phyloP scores from a whole-genome alignment of 306 rosid species.

The Malus sylvestris region DNA sequence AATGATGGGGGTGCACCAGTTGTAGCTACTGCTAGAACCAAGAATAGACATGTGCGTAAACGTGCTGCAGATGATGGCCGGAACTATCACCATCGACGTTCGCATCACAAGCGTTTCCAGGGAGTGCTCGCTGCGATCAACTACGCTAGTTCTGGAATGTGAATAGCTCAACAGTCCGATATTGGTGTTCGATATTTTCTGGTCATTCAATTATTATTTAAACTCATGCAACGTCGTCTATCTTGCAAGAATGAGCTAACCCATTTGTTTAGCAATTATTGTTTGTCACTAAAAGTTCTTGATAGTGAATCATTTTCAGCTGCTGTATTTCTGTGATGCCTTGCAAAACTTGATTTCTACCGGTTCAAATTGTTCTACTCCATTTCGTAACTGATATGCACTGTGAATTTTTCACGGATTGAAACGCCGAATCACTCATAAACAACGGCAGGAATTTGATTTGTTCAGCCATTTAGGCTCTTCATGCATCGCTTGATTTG shows the following conservation, averaged over 20 bases:
- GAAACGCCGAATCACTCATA: too few relatives aligned
- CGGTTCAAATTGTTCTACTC: conserved; percentile 2
- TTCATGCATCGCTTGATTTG: not conserved
- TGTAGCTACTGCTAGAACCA: conserved; percentile 16
- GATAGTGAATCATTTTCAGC: conserved; percentile 17
- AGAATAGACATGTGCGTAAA: conserved; percentile 10
- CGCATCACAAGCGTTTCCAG: conserved; percentile 10
- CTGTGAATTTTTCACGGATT: not conserved
- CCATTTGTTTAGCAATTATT: conserved; percentile 37
- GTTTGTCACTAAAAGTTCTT: conserved; percentile 25
- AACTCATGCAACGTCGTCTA: conserved; percentile 18
- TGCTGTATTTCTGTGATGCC: conserved; percentile 14
- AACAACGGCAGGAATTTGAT: not conserved
- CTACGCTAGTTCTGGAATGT: conserved; percentile 4
- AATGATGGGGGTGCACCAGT: conserved; percentile 20
- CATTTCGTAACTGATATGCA: not conserved
- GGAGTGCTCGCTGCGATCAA: conserved; percentile 14
- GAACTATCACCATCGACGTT: conserved; percentile 29
- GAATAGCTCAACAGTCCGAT: conserved; percentile 10
- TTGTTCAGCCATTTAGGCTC: not conserved
- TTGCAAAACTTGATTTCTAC: not conserved
- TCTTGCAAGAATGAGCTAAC: conserved; percentile 31
- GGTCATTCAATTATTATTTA: conserved; percentile 22
- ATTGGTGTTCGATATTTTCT: conserved; percentile 15
- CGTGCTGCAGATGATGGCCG: conserved; percentile 15